A percentile compares a stretch with the other conserved stretches of the same genome.
phyloP scores from a whole-genome alignment of 192 early-diverging fungal species.

The Coemansia asiatica region DNA sequence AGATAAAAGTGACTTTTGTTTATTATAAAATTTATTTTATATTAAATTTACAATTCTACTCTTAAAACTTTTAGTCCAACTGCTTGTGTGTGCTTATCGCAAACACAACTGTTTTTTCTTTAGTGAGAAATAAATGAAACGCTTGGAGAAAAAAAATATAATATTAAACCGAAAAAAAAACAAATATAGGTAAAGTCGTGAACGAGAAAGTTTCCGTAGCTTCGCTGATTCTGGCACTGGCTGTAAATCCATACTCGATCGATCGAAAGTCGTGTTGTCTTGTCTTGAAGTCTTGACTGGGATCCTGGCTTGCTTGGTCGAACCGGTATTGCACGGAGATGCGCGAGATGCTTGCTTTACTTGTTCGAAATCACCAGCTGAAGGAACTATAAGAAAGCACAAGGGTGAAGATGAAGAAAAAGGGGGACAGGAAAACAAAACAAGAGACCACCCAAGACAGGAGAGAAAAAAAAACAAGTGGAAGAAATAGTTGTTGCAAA shows the following conservation, averaged over 20 bases:
- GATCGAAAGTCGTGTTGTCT: neutral
- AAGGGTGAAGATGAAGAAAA: conserved; percentile 5
- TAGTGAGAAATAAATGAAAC: no score
- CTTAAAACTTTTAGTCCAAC: no score
- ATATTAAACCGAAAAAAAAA: neutral
- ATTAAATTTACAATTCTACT: no score
- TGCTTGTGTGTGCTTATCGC: no score
- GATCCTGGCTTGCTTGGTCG: neutral
- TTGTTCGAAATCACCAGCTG: conserved; percentile 54
- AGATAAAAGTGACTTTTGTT: no score
- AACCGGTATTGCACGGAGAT: neutral
- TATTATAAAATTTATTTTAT: no score
- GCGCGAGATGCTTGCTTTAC: conserved; percentile 15
- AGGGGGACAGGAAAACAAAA: neutral
- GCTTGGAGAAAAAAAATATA: neutral
- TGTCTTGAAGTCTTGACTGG: neutral
- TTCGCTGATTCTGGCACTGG: neutral
- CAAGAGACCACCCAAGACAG: no score
- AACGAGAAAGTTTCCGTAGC: neutral
- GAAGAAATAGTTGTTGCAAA: neutral
- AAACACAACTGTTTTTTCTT: no score
- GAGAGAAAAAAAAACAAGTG: neutral
- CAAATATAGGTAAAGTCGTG: neutral
- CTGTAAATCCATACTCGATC: neutral
- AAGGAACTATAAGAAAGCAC: conserved; percentile 47